These are phyloP conservation scores for Clarireedia paspali DNA, from an alignment of 2,329 filamentous ascomycete species.

Conservation along the genomic window DNA sequence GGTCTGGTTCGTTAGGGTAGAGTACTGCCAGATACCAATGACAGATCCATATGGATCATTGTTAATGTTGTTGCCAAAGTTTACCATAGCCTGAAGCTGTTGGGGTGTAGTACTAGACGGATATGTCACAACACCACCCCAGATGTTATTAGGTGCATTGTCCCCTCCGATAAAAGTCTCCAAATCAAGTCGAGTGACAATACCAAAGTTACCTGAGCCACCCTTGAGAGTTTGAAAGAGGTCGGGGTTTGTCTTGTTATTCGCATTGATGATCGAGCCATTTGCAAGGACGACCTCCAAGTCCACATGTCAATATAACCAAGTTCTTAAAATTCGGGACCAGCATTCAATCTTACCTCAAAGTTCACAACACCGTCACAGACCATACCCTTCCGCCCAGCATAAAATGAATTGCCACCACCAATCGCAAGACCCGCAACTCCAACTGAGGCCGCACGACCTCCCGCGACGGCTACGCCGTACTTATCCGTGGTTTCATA, in stretches of 20 bases:
- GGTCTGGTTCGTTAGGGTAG: not conserved
- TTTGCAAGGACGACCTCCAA: slow-evolving; percentile 34
- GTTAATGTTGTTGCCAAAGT: not conserved
- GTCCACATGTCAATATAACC: not conserved
- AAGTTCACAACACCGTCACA: slow-evolving; percentile 14
- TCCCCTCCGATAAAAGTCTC: slow-evolving; percentile 26
- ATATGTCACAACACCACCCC: slow-evolving; percentile 10
- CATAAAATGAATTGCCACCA: slow-evolving; percentile 21
- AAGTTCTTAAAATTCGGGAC: not conserved
- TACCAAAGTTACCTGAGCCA: slow-evolving; percentile 36
- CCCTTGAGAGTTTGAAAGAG: slow-evolving; percentile 47
- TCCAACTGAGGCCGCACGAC: slow-evolving; percentile 11
- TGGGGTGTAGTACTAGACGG: not conserved
- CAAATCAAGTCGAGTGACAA: slow-evolving; percentile 40
- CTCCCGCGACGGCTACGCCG: slow-evolving; percentile 11
- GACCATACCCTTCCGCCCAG: slow-evolving; percentile 12
- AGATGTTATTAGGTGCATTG: slow-evolving; percentile 2
- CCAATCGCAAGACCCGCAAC: slow-evolving; percentile 17
- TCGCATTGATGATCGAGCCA: slow-evolving; percentile 39
- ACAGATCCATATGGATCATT: not conserved
- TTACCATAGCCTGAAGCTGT: not conserved
- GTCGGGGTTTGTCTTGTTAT: slow-evolving; percentile 35
- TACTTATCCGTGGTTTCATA: not conserved
- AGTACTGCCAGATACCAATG: not conserved
- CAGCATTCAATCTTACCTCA: not conserved